Base-by-base conservation (phyloP, 108 stramenopile species). In the Skeletonema marinoi region DNA sequence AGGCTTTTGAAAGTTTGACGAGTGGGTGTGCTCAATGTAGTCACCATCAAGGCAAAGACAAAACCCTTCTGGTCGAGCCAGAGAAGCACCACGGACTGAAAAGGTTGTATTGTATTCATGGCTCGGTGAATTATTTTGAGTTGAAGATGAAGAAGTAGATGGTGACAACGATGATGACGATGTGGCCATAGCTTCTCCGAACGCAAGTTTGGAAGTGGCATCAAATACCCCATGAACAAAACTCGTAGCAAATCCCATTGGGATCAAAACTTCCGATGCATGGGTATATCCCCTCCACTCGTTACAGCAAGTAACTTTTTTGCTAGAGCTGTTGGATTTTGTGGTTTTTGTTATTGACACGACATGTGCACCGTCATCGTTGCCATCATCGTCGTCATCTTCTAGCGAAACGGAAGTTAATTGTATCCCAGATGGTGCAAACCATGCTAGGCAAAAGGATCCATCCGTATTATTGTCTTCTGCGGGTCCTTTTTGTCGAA, bases 361-460 rank as follows among this genome's bases (percentile, higher is more conserved):
- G 36, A 70, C 66, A 14, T 19, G 56, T 13, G 32, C 66, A 19
- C 31, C 50, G 41, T 71, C 65, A 5, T 78, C 70, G 39, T 70
- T 13, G 50, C 69, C 82, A 6, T 81, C 46, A 14, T 71, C 80
- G 17, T 69, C 65, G n/a, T 78, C 65, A 17, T 64, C 58, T 44
- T 77, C 79, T 11, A 85, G 16, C 3, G 66, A 62, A 25, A 89
- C 65, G 19, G 66, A 69, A 32, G 65, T 78, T 61, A 81, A 72
- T 81, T 87, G 75, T 36, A 94, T 91, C 6, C 94, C 94, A 29
- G 65, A 60, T 16, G 94, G 92, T 36, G 78, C 79, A 83, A 95
- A 95, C 94, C 94, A 95, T 30, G 92, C 86, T 31, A 89, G 50
- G 58, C 92, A 92, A 75, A 89, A 95, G 8, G 83, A 87, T 39